phyloP scores from a whole-genome alignment of 1,139 yeast genomes.

The Lizanozyma gosingica region DNA sequence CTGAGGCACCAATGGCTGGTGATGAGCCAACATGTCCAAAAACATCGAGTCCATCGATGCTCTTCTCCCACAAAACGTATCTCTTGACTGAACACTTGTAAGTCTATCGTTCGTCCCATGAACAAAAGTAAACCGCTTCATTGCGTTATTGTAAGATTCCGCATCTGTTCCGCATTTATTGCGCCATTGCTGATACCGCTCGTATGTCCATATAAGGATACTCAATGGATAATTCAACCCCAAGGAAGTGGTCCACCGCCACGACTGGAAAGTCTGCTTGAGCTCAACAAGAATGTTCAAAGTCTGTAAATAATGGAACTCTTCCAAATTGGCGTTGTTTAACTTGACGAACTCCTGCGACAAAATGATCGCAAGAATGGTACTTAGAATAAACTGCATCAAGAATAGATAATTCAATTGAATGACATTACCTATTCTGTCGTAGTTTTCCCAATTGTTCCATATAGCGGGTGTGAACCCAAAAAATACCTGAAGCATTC shows the following conservation, averaged over 20 bases:
- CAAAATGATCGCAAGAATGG: constrained; percentile 51
- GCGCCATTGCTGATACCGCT: not conserved
- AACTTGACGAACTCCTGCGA: constrained; percentile 6
- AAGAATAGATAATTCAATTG: constrained; percentile 47
- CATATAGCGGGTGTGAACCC: constrained; percentile 62
- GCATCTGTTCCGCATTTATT: not conserved
- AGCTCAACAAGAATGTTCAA: not conserved
- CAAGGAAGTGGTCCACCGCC: not conserved
- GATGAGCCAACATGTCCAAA: not conserved
- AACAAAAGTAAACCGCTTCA: not conserved
- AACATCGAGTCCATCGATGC: not conserved
- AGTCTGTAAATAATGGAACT: not conserved
- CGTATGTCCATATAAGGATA: not conserved
- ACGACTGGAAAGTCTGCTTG: not conserved
- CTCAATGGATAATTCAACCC: not conserved
- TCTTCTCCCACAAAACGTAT: not conserved
- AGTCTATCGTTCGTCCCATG: not conserved
- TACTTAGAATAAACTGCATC: constrained; percentile 49
- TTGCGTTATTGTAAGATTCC: not conserved
- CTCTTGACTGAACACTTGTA: not conserved
- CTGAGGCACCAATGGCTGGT: not conserved
- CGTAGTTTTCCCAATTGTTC: constrained; percentile 49
- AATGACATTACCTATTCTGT: constrained; percentile 39
- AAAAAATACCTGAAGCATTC: constrained; percentile 46
- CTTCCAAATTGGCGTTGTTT: not conserved